A percentile compares a stretch with the other conserved stretches of the same genome.
Conservation (phyloP, 2,329 filamentous ascomycete genomes). For the Mycosphaerella sp. region DNA sequence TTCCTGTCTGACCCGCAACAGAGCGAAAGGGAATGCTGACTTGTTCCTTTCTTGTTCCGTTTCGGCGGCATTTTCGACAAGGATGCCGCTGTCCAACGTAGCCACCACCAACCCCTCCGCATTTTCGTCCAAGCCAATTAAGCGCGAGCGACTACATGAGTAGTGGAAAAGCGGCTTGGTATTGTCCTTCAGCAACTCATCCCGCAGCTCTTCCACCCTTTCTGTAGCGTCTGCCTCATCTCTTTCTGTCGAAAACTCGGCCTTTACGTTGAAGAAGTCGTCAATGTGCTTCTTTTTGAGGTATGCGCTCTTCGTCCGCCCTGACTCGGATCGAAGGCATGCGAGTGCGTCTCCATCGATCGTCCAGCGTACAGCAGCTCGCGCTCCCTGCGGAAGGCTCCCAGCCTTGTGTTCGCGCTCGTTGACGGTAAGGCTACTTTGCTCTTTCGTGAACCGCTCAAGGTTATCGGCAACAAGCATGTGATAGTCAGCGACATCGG, state of each 20-base stretch:
- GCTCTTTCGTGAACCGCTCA: constrained; percentile 41
- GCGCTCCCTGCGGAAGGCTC: constrained; percentile 28
- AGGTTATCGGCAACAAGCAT: constrained; percentile 44
- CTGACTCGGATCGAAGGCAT: constrained; percentile 19
- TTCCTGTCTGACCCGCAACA: constrained; percentile 47
- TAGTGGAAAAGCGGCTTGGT: constrained; percentile 44
- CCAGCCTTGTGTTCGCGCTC: constrained; percentile 32
- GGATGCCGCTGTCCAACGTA: constrained; percentile 44
- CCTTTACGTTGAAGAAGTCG: constrained; percentile 34
- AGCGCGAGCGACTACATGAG: constrained; percentile 43
- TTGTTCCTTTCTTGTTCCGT: constrained; percentile 11
- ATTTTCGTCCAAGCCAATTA: constrained; percentile 44
- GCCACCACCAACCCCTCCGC: constrained; percentile 41
- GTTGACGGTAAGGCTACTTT: constrained; percentile 41
- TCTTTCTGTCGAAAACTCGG: constrained; percentile 22
- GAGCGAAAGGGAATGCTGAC: constrained; percentile 44
- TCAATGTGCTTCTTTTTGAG: constrained; percentile 40
- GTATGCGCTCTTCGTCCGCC: constrained; percentile 26
- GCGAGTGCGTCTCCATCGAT: constrained; percentile 28
- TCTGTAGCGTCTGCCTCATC: constrained; percentile 23
- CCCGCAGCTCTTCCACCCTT: constrained; percentile 29
- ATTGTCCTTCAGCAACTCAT: constrained; percentile 44
- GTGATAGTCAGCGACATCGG: constrained; percentile 35
- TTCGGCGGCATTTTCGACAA: constrained; percentile 33
- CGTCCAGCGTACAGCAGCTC: constrained; percentile 28